Evolutionary conservation across 2,329 filamentous ascomycete genomes (phyloP).

Genomic region (Fusarium sp.): DNA sequence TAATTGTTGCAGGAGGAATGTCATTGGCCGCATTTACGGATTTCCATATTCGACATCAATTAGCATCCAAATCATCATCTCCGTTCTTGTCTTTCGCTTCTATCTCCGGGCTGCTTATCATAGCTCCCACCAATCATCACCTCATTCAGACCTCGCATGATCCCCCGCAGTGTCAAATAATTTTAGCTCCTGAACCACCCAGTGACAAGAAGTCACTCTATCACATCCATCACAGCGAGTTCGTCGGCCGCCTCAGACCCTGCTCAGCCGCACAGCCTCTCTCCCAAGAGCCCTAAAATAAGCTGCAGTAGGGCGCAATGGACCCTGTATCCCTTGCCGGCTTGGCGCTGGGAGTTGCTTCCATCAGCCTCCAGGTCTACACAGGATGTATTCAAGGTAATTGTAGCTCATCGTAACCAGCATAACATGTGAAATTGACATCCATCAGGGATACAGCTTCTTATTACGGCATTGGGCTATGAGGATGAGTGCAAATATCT

Average conservation of each 20-base stretch:
- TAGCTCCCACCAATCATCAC: conserved; percentile 12
- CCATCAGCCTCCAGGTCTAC: conserved; percentile 58
- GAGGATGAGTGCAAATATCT: conserved; percentile 60
- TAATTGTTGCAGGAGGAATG: neutral
- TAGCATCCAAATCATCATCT: neutral
- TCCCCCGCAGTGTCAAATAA: conserved; percentile 12
- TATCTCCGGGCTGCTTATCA: neutral
- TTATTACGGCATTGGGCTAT: conserved; percentile 58
- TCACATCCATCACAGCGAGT: neutral
- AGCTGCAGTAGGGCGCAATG: conserved; percentile 43
- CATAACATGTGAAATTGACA: neutral
- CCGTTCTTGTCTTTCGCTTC: neutral
- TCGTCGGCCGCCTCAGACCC: neutral
- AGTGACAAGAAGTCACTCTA: neutral
- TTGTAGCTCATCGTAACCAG: conserved; percentile 3
- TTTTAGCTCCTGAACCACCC: neutral
- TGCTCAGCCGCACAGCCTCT: conserved; percentile 12
- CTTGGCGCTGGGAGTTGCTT: conserved; percentile 56
- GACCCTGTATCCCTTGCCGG: conserved; percentile 56
- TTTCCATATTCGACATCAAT: neutral
- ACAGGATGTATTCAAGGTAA: conserved; percentile 57
- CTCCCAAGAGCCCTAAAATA: neutral
- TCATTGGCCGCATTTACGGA: neutral
- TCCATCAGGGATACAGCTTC: conserved; percentile 55
- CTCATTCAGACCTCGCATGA: neutral